phyloP scores from a whole-genome alignment of 2,329 filamentous ascomycete genomes.

The Fusarium sp. region DNA sequence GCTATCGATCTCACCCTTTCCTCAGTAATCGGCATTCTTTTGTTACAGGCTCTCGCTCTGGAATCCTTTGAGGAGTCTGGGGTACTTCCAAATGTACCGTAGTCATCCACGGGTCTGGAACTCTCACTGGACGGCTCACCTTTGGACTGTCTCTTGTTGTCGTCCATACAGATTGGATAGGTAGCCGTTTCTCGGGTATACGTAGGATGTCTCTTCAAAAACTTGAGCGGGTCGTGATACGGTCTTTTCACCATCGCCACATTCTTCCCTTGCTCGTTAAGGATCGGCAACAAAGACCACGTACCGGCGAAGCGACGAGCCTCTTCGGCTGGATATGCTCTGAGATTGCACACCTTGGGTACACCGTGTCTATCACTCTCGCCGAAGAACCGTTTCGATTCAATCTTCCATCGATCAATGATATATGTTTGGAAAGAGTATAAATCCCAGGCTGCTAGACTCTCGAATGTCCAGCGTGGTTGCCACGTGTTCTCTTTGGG shows the following conservation, averaged over 20 bases:
- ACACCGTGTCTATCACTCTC: background rate
- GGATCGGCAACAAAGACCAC: background rate
- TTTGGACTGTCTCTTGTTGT: too few relatives aligned
- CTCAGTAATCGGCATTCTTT: too few relatives aligned
- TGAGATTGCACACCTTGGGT: background rate
- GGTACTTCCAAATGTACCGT: too few relatives aligned
- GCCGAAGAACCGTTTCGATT: background rate
- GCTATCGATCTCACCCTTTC: too few relatives aligned
- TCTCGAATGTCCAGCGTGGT: constrained; percentile 9
- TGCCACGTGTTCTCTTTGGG: background rate
- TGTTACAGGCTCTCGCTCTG: too few relatives aligned
- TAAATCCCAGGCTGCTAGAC: constrained; percentile 16
- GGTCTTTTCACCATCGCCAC: background rate
- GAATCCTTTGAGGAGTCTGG: too few relatives aligned
- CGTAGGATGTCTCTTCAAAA: background rate
- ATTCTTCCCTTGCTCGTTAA: background rate
- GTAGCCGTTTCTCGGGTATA: background rate
- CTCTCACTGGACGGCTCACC: too few relatives aligned
- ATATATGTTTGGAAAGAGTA: background rate
- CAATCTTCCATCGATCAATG: background rate
- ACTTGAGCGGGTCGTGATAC: background rate
- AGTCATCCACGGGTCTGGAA: too few relatives aligned
- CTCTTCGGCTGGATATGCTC: background rate
- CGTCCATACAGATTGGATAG: too few relatives aligned
- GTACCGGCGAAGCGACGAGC: too few relatives aligned